Base-by-base conservation (phyloP, 2,329 filamentous ascomycete species). In the Teratosphaeria gauchensis region DNA sequence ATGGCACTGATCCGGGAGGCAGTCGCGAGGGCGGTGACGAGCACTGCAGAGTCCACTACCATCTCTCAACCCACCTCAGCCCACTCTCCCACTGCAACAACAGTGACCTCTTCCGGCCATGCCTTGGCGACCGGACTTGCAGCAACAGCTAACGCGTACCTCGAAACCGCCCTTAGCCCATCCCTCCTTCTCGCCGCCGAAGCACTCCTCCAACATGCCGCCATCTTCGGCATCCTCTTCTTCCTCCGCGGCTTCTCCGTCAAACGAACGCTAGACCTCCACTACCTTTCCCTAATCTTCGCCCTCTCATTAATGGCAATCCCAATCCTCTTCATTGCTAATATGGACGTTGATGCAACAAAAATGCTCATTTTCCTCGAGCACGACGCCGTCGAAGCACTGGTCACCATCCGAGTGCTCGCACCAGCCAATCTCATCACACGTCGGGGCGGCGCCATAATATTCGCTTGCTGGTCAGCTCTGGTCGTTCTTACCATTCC, bases 311-410 rank as follows among this genome's bases (percentile, higher is more conserved):
- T 60, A 59, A 42, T 63, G 7, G 53, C 55, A 1, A 33, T 59
- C 5, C 59, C 61, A n/a, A 31, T 64, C 14, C 24, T 63, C 21
- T 63, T 63, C 56, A 56, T 64, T 6, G 21, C 54, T 6, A 55
- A 63, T 19, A 28, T 55, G 9, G 31, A 56, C 31, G 56, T 61
- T 21, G 61, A 62, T 19, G n/a, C 32, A 4, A 28, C 56, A 6
- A 63, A 61, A 51, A 51, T 63, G 4, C 60, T 55, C 16, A 60
- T 61, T 57, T 64, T 64, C 54, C 61, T 61, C 33, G 62, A 64
- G 53, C 61, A 63, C 54, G 61, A 58, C 28, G 59, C 59, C 21
- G 52, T 63, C 30, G 60, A 64, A 53, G 56, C 46, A 46, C 31
- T 62, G 14, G 58, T 64, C 46, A 57, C 58, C 8, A 33, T 60